phyloP scores from a whole-genome alignment of 140 eudicot species.

The Cichorium intybus region DNA sequence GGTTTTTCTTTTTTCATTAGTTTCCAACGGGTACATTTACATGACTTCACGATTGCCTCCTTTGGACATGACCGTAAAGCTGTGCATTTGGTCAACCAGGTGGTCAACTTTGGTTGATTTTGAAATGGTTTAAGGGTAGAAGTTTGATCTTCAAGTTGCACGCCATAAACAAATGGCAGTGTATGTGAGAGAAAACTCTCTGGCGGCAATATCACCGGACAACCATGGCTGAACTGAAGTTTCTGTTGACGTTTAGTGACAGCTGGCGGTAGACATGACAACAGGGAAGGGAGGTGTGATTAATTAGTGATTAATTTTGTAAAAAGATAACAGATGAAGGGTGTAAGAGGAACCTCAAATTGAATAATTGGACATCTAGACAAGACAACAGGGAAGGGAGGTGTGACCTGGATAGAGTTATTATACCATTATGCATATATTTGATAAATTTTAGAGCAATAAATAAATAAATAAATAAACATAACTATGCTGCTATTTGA shows the following conservation, averaged over 20 bases:
- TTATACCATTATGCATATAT: not conserved
- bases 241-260: constrained; percentile 57
- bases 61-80: constrained; percentile 55
- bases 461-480: no score
- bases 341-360: constrained; percentile 62
- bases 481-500: no score
- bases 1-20: constrained; percentile 11
- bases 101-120: constrained; percentile 76
- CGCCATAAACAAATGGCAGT: constrained; percentile 87
- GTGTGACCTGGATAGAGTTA: constrained; percentile 96
- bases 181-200: constrained; percentile 88
- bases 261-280: constrained; percentile 67
- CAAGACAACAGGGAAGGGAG: constrained; percentile 70
- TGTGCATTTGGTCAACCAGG: constrained; percentile 70
- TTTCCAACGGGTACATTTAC: not conserved
- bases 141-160: constrained; percentile 59
- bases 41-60: constrained; percentile 41
- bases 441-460: not conserved
- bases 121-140: constrained; percentile 69
- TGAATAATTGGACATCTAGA: constrained; percentile 73
- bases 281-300: constrained; percentile 25
- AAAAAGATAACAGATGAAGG: constrained; percentile 4
- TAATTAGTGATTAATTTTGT: constrained; percentile 14
- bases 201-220: constrained; percentile 74
- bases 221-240: constrained; percentile 72